phyloP scores from a whole-genome alignment of 2,329 filamentous ascomycete genomes.

The Scedosporium boydii region DNA sequence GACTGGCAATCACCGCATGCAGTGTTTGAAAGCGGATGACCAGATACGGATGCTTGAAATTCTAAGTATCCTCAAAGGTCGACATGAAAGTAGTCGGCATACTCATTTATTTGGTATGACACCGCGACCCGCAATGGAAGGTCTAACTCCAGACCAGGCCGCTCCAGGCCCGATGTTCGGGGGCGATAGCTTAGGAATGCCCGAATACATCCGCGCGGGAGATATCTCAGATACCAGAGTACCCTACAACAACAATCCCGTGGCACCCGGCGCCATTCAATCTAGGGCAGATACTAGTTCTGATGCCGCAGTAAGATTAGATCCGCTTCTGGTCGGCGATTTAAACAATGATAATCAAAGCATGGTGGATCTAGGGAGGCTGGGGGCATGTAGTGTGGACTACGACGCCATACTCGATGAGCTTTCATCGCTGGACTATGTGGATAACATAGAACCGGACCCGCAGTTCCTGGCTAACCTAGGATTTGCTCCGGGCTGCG shows the following conservation, averaged over 20 bases:
- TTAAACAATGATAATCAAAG: slow-evolving; percentile 12
- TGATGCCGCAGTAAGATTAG: not conserved
- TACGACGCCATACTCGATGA: slow-evolving; percentile 45
- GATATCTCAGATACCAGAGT: not conserved
- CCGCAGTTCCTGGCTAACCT: slow-evolving; percentile 59
- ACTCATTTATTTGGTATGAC: not conserved
- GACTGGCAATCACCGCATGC: slow-evolving; percentile 18
- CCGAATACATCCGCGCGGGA: not conserved
- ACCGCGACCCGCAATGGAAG: not conserved
- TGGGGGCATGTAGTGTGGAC: slow-evolving; percentile 20
- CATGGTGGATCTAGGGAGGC: slow-evolving; percentile 13
- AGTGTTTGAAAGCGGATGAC: slow-evolving; percentile 22
- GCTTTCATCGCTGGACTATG: slow-evolving; percentile 39
- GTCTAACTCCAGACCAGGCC: not conserved
- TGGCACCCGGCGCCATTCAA: not conserved
- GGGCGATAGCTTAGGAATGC: not conserved
- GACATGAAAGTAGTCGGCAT: not conserved
- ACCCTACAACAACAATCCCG: not conserved
- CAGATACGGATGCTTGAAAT: slow-evolving; percentile 17
- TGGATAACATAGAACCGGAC: slow-evolving; percentile 41
- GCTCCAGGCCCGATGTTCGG: not conserved
- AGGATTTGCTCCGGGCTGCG: slow-evolving; percentile 53
- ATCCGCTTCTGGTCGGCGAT: slow-evolving; percentile 9
- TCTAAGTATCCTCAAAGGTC: slow-evolving; percentile 13
- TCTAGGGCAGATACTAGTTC: not conserved